Base-by-base conservation (phyloP, 1,139 yeast species). In the Protomyces pachydermus region DNA sequence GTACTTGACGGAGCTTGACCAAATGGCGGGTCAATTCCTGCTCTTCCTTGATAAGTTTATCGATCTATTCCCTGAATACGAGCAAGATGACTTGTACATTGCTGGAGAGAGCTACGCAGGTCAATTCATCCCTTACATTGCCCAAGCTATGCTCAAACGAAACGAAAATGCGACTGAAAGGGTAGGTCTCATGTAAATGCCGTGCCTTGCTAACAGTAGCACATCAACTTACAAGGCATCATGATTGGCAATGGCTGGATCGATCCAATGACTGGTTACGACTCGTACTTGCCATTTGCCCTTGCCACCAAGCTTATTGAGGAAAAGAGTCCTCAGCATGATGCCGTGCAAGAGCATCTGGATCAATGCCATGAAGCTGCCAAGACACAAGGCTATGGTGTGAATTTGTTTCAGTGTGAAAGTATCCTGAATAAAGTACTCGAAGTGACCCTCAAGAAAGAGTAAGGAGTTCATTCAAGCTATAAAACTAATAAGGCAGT, bases 101-200 rank as follows among this genome's bases (percentile, higher is more conserved):
- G 96, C 97, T 0, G 99, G 99, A 32, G 98, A 93, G 76, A 88
- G 96, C 70, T 95, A 86, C 76, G 98, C 98, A 1, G 99, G 99
- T 28, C 98, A 93, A 74, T 93, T 90, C 74, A 87, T 93, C 65
- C 98, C 98, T 0, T 89, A 87, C 74, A 82, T 91, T 66, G 95
- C 95, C 0, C 77, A 81, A 56, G 84, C 83, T 1, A 80, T 91
- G 18, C 71, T 84, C 63, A 76, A 81, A 1, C 74, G 81, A 58
- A 84, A 85, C 71, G 74, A 76, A 1, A 60, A 68, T 3, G 70
- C 69, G 1, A 70, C 73, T 20, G 67, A 68, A 14, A 67, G 70
- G 34, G 53, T 50, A 20, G 2, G 35, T 6, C 14, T 14, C 18
- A 1, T 51, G 53, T n/a, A 57, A 53, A 6, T 60, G 3, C 18